Evolutionary conservation across 805 yeast genomes (phyloP), one percentile per base, ranked within the genome.

Genomic region (Kuraishia ogatae): DNA sequence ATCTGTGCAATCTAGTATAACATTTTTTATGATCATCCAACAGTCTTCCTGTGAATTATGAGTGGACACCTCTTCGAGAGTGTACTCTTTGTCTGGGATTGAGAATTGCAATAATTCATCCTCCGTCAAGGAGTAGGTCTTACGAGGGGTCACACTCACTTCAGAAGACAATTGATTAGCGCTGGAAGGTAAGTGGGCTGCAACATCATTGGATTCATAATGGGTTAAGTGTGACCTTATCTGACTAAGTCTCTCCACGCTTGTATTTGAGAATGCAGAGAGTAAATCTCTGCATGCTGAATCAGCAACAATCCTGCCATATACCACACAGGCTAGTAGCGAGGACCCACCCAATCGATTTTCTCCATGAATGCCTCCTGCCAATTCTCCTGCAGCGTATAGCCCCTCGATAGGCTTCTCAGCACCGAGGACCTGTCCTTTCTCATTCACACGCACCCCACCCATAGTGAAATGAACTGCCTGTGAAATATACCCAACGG

Each of bases 381-480:
- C 78, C 21, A 81, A 78, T 64, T 84, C 89, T 15, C 89, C 90
- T 21, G 80, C 80, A 0, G 88, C 88, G 64, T 72, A 83, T 10
- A 84, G 62, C 17, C 84, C 83, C 1, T 67, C 61, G 2, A 78
- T 67, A 8, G 73, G 60, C 5, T 20, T 28, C 19, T 66, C 62
- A 50, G 65, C 68, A n/a, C 71, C 59, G 54, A 77, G 53, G 58
- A 70, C 62, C 64, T 77, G 65, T 1, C 81, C 70, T 50, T 73
- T 67, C 50, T 74, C 74, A 61, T 79, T 76, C 60, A 82, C 79
- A 62, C 78, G 76, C 51, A 80, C 80, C 17, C 88, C 88, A 28
- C 88, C 88, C 87, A 83, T 83, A 17, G 87, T 81, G 65, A 83
- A 83, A 64, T 83, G 88, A 50, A 83, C 70, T 56, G 80, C 82